Base-by-base conservation (phyloP, 2,329 filamentous ascomycete genomes). In the Verticillium zaregamsianum region DNA sequence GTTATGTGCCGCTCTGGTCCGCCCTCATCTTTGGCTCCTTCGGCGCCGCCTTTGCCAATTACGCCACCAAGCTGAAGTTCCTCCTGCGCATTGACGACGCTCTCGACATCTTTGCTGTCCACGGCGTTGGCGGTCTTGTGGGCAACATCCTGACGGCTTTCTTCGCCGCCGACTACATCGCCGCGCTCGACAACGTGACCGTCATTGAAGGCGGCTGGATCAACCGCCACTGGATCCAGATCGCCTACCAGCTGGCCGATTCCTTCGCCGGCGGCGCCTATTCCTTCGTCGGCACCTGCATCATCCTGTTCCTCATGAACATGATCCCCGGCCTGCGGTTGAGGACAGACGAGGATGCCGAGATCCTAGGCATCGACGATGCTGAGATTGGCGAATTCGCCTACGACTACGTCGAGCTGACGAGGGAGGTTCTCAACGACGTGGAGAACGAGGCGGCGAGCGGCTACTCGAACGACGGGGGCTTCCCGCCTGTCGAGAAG, bases 361-460 rank as follows among this genome's bases (percentile, higher is more conserved):
- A 96, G 75, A 87, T 93, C 59, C 80, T 92, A 52, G 92, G 92
- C 67, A 93, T 96, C 63, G 92, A 96, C 70, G 93, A 96, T 69
- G 88, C 90, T 28, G 92, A 97, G 76, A 91, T 96, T 70, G 93
- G 93, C 73, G 93, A 96, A 79, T 96, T 95, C 73, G 93, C 92
- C n/a, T 96, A 96, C 74, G 93, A 96, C 75, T 96, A 96, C 69
- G 91, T 96, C 66, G 92, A 96, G 80, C 81, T 95, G 66, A 89
- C 86, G 23, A 82, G 91, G 39, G 80, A 82, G 68, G 78, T 82
- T 45, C 70, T 82, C 57, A 81, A 77, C 63, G 80, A 81, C 55
- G 72, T 78, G 9, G 79, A 82, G 20, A 77, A 73, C 64, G 80
- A 82, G 60, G 73, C 71, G 6, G 75, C 69, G 8, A 81, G 76